Percentiles rank a stretch among this genome's conserved stretches.
Conservation (phyloP, 31 red algal species). For the Endocladia muricata region DNA sequence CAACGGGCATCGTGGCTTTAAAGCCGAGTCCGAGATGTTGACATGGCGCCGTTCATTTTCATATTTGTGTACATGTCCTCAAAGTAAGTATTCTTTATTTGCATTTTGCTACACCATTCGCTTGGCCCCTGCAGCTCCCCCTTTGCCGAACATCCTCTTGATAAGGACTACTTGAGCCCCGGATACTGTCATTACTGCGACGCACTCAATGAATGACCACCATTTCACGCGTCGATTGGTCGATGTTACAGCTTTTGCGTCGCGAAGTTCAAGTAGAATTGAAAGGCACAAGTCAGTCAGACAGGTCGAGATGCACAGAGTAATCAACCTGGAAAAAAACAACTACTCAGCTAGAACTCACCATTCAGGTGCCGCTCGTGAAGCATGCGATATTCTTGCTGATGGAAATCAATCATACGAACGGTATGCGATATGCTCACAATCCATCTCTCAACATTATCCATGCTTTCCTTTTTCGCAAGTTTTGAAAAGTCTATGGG, state of each 20-base stretch:
- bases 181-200: conserved; percentile 71
- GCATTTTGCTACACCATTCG: conserved; percentile 65
- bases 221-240: conserved; percentile 72
- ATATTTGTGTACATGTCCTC: not conserved
- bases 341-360: conserved; percentile 5
- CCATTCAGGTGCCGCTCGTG: conserved; percentile 73
- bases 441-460: conserved; percentile 73
- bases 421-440: conserved; percentile 77
- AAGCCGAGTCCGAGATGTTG: too few species aligned
- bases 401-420: conserved; percentile 86
- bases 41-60: too few species aligned
- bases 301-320: not conserved
- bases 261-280: not conserved
- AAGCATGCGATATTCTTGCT: conserved; percentile 73
- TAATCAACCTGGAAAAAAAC: not conserved
- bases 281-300: not conserved
- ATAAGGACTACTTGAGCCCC: conserved; percentile 74
- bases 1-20: too few species aligned
- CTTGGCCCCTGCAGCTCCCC: conserved; percentile 41
- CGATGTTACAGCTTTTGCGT: conserved; percentile 44
- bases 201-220: conserved; percentile 79
- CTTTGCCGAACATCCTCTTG: conserved; percentile 77
- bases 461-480: conserved; percentile 77
- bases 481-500: conserved; percentile 66
- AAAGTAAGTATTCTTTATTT: conserved; percentile 11